Evolutionary conservation across 148 eudicot species (phyloP).

Genomic region (Camellia sinensis): DNA sequence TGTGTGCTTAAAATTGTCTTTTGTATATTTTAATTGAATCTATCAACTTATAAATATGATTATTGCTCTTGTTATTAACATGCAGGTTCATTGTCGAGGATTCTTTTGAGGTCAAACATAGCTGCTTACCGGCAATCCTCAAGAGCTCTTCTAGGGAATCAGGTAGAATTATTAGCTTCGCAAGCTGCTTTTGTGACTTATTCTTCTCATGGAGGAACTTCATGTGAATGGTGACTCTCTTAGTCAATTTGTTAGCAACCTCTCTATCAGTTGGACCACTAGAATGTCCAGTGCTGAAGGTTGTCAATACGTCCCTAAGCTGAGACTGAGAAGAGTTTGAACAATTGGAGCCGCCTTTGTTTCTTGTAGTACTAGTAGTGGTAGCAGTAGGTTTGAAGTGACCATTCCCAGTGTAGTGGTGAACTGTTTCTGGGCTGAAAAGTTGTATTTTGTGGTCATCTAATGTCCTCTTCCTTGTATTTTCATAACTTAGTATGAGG

Average conservation of each 20-base stretch:
- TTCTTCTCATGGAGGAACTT: conserved; percentile 25
- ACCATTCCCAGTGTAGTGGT: conserved; percentile 1
- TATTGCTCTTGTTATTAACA: neutral
- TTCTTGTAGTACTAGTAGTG: neutral
- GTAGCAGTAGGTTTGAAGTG: neutral
- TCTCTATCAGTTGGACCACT: conserved; percentile 17
- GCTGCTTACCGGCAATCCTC: conserved; percentile 61
- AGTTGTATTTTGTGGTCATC: conserved; percentile 38
- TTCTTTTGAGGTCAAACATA: conserved; percentile 5
- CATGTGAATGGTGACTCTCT: conserved; percentile 67
- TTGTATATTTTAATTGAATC: neutral
- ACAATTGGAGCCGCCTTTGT: neutral
- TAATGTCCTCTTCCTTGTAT: conserved; percentile 10
- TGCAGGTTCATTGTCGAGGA: neutral
- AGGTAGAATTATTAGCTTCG: conserved; percentile 64
- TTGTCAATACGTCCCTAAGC: conserved; percentile 1
- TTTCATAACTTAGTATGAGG: conserved; percentile 22
- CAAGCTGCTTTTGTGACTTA: conserved; percentile 27
- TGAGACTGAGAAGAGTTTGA: neutral
- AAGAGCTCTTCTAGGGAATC: conserved; percentile 63
- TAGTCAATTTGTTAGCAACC: conserved; percentile 3
- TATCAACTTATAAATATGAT: conserved; percentile 4
- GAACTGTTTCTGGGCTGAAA: conserved; percentile 18
- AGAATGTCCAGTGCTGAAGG: conserved; percentile 20
- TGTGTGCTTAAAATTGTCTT: neutral